Conservation (phyloP, 2,329 filamentous ascomycete genomes). For the Pseudopyrenochaeta lycopersici region DNA sequence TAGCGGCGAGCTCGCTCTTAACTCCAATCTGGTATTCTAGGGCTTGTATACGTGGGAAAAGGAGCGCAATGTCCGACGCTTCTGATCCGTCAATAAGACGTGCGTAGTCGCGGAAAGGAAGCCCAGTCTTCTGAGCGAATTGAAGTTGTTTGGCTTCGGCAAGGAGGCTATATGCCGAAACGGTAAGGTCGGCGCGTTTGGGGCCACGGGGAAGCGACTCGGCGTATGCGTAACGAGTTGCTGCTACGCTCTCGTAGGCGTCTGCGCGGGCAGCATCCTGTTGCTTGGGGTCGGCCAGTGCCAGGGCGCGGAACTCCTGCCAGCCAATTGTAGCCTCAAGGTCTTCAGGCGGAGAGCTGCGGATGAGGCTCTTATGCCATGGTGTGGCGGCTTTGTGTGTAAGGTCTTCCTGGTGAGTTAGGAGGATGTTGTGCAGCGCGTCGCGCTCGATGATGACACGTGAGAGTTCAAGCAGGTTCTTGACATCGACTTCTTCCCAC, state of each 20-base stretch:
- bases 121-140: constrained; percentile 27
- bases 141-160: constrained; percentile 40
- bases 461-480: constrained; percentile 86
- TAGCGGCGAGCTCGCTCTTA: constrained; percentile 21
- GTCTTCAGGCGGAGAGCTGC: constrained; percentile 23
- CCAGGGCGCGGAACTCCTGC: constrained; percentile 37
- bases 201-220: constrained; percentile 25
- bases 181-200: constrained; percentile 25
- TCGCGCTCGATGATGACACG: constrained; percentile 85
- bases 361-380: constrained; percentile 30
- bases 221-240: constrained; percentile 31
- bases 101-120: constrained; percentile 26
- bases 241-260: constrained; percentile 36
- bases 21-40: constrained; percentile 28
- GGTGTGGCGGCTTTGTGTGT: constrained; percentile 31
- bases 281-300: constrained; percentile 27
- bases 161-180: constrained; percentile 40
- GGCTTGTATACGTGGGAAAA: constrained; percentile 26
- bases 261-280: constrained; percentile 30
- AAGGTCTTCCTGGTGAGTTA: constrained; percentile 39
- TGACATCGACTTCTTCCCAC: constrained; percentile 88
- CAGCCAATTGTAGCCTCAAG: constrained; percentile 38
- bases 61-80: background rate
- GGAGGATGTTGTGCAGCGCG: constrained; percentile 78
- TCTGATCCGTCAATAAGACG: background rate